These are phyloP conservation scores for Neurospora sp. DNA, from an alignment of 495 filamentous ascomycete genomes.

Conservation along the genomic window DNA sequence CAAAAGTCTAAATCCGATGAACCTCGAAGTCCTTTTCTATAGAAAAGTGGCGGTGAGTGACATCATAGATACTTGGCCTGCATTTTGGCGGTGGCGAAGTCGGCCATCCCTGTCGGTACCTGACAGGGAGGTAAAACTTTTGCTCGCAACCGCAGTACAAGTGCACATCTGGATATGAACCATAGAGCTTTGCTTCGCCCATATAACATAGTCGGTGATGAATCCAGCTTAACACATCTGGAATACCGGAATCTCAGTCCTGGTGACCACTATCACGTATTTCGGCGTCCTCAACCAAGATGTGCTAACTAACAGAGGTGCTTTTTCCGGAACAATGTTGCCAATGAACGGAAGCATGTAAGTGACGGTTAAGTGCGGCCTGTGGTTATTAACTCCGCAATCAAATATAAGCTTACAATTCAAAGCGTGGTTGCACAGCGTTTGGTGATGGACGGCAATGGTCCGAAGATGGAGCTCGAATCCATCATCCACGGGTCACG, in stretches of 20 bases:
- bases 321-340: neutral
- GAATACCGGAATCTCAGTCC: neutral
- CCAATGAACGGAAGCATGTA: neutral
- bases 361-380: neutral
- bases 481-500: neutral
- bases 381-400: neutral
- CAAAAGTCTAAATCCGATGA: no score
- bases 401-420: neutral
- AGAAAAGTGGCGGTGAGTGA: no score
- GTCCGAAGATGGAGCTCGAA: neutral
- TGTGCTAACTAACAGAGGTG: neutral
- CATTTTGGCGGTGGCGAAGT: no score
- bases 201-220: neutral
- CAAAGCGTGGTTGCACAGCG: neutral
- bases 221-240: neutral
- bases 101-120: no score
- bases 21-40: no score
- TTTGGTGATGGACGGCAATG: neutral
- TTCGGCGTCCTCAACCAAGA: neutral
- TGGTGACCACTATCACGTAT: neutral
- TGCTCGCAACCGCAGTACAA: neutral
- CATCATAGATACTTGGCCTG: no score
- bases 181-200: neutral
- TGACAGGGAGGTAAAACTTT: no score
- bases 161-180: neutral